Evolutionary conservation across 169 alveolate species (phyloP), one percentile per base, ranked within the genome.

Genomic region (Plasmodium reichenowi): DNA sequence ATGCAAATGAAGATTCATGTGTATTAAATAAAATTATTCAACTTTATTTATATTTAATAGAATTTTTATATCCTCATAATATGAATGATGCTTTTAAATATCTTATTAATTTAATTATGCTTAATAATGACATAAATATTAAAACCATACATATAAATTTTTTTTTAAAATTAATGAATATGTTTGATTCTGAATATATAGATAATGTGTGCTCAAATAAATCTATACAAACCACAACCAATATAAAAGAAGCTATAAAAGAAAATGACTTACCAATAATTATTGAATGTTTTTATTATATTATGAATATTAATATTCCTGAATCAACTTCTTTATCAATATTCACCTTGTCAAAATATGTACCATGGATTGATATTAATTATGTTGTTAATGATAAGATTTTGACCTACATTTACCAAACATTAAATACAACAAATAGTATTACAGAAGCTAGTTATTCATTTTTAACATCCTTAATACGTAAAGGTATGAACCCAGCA

Each of bases 1-100:
- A 80, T 12, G 83, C 59, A 24, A 83, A 83, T 83, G 91, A 83
- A 29, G 91, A 83, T n/a, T 29, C 74, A 17, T 83, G 91, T 83
- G 91, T 83, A 3, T 72, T 83, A 13, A 83, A 83, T 60, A 83
- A 83, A 50, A 54, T 83, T 2, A 22, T 83, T 13, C 91, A 83
- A 47, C 59, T 83, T 24, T 83, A 83, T 8, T 5, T 83, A 58
- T 58, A 32, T n/a, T 48, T 83, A 3, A 68, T 83, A 54, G 91
- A 83, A 26, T 47, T 22, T n/a, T 64, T 83, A 38, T 83, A 83
- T 72, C 91, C 91, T 8, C 54, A 52, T 15, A 66, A 83, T 47
- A 70, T 70, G 83, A 58, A 67, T 58, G 91, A 83, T 68, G 85
- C 59, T 20, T 83, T 83, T 26, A 83, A 83, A 38, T 83, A 67